Conservation (phyloP, 805 yeast species). For the Ogataea dorogensis region DNA sequence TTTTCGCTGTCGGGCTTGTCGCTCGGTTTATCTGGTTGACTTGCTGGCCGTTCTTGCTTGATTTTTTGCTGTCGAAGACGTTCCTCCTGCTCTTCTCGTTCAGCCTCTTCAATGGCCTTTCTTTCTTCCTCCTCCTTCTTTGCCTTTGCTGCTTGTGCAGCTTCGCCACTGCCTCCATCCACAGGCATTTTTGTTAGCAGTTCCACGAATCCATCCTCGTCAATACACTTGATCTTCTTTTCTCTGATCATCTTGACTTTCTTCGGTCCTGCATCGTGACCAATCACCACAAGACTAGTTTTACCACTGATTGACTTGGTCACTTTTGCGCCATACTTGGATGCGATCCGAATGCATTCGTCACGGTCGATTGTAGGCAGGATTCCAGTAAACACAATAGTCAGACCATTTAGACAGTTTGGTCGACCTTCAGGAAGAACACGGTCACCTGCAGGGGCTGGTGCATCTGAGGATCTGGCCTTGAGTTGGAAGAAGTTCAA, state of each 20-base stretch:
- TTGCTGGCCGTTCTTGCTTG: conserved; percentile 23
- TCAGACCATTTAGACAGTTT: conserved; percentile 82
- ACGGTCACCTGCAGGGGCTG: conserved; percentile 35
- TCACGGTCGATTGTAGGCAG: conserved; percentile 77
- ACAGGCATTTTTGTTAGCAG: conserved; percentile 79
- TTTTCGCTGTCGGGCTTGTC: conserved; percentile 54
- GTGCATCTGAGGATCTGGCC: conserved; percentile 39
- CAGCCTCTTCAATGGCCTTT: conserved; percentile 51
- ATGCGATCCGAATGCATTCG: conserved; percentile 72
- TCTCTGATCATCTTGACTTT: conserved; percentile 79
- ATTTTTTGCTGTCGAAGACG: conserved; percentile 28
- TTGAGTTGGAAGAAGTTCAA: conserved; percentile 56
- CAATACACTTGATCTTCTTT: conserved; percentile 73
- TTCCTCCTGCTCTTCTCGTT: conserved; percentile 41
- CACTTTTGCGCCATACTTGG: conserved; percentile 87
- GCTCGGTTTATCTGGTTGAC: conserved; percentile 28
- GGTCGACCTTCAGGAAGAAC: conserved; percentile 80
- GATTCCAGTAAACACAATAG: conserved; percentile 91
- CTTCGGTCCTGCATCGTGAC: conserved; percentile 96
- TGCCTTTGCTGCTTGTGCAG: conserved; percentile 67
- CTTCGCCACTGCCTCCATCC: conserved; percentile 85
- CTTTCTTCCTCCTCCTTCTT: conserved; percentile 70
- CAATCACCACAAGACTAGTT: conserved; percentile 86
- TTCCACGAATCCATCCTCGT: conserved; percentile 80
- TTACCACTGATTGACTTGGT: conserved; percentile 81